Conservation (phyloP, 345 rosid species). For the Turnera subulata region DNA sequence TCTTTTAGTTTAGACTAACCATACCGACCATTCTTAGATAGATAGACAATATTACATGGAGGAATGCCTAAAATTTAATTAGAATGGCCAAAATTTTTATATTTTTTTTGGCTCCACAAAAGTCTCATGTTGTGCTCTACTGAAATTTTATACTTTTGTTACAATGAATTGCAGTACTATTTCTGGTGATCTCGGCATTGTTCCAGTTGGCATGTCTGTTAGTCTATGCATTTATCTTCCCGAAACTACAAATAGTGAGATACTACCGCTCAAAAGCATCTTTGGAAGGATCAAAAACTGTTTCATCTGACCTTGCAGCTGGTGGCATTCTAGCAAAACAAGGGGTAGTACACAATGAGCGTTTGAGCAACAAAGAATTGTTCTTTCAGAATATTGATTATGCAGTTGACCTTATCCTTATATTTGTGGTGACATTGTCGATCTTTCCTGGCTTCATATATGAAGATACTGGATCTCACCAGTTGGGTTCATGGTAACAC, state of each 20-base stretch:
- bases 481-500: slow-evolving; percentile 68
- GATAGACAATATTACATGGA: too few species aligned
- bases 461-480: slow-evolving; percentile 77
- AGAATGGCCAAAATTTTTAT: too few species aligned
- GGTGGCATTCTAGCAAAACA: slow-evolving; percentile 48
- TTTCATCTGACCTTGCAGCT: slow-evolving; percentile 69
- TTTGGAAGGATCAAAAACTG: slow-evolving; percentile 77
- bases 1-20: background rate
- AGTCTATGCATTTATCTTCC: slow-evolving; percentile 54
- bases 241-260: slow-evolving; percentile 74
- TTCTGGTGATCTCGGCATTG: slow-evolving; percentile 51
- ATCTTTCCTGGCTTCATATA: slow-evolving; percentile 86
- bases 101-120: too few species aligned
- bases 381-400: slow-evolving; percentile 54
- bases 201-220: slow-evolving; percentile 61
- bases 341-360: slow-evolving; percentile 27
- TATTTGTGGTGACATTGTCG: slow-evolving; percentile 56
- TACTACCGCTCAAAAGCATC: slow-evolving; percentile 78
- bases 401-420: slow-evolving; percentile 51
- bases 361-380: slow-evolving; percentile 51
- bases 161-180: slow-evolving; percentile 39
- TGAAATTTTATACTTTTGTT: too few species aligned
- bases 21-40: too few species aligned
- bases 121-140: too few species aligned
- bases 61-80: too few species aligned